A percentile compares a stretch with the other conserved stretches of the same genome.
Evolutionary conservation across 2,329 filamentous ascomycete species (phyloP).

Genomic region (Cladosporium sp.): DNA sequence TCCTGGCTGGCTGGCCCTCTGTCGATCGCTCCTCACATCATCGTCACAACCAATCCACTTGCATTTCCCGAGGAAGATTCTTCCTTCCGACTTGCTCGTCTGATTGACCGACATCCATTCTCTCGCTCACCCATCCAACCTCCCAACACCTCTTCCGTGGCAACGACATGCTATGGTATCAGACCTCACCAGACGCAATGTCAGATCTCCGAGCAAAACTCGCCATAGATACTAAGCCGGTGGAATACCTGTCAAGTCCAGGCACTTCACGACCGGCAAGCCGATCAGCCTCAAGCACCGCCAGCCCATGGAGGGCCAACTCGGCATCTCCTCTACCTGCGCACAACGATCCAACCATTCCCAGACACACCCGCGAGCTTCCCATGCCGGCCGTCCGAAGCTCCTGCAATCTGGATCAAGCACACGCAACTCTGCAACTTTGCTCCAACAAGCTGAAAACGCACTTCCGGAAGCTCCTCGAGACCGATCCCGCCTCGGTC

Average conservation of each 20-base stretch:
- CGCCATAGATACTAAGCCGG: slow-evolving; percentile 11
- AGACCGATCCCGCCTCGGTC: slow-evolving; percentile 17
- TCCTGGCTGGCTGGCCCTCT: slow-evolving; percentile 6
- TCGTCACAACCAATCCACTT: background rate
- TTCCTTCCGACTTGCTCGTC: background rate
- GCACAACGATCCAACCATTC: slow-evolving; percentile 8
- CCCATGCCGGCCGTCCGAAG: slow-evolving; percentile 29
- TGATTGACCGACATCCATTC: background rate
- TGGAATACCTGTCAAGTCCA: slow-evolving; percentile 11
- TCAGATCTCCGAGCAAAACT: slow-evolving; percentile 12
- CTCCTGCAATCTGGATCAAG: slow-evolving; percentile 24
- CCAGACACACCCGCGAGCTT: slow-evolving; percentile 21
- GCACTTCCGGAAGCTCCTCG: slow-evolving; percentile 15
- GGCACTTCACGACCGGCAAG: slow-evolving; percentile 8
- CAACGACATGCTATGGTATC: slow-evolving; percentile 9
- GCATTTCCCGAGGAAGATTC: background rate
- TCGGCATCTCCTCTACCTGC: background rate
- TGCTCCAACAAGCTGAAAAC: slow-evolving; percentile 25
- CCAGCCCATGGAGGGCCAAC: slow-evolving; percentile 5
- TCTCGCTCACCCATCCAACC: no score
- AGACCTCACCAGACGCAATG: slow-evolving; percentile 13
- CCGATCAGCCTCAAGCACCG: slow-evolving; percentile 8
- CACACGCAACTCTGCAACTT: slow-evolving; percentile 30
- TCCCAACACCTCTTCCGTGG: background rate
- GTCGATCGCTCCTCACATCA: slow-evolving; percentile 10